Evolutionary conservation across 2,329 filamentous ascomycete species (phyloP), one percentile per base, ranked within the genome.

Genomic region (Ascochyta rabiei): DNA sequence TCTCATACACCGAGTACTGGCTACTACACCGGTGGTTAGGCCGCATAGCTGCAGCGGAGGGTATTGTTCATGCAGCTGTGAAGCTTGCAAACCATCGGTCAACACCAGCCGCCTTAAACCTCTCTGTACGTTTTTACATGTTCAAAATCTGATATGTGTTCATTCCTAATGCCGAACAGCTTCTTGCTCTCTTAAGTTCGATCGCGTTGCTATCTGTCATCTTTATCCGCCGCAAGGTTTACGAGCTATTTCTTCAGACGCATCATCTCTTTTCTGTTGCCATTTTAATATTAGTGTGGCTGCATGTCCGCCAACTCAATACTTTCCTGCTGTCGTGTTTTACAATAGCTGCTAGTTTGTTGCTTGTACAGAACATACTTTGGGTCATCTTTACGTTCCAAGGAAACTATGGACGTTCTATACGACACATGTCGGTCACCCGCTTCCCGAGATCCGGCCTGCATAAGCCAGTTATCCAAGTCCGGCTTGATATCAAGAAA

Each of bases 21-120:
- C 28, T 53, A 2, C 4, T 60, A 15, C 50, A 60, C 48, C 34
- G 43, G 1, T 60, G 47, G 57, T 18, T 60, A 26, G 47, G 54
- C 23, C 42, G 57, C 7, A 30, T 57, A 34, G 39, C 18, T 10
- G 39, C 56, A 10, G n/a, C 30, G 15, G 33, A 47, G 23, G 54
- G 50, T 1, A 31, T 57, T 7, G 21, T 57, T 12, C 49, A 60
- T 31, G 40, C 45, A 5, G 46, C 52, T 28, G 12, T 57, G 19
- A 34, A 33, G 16, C 3, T 49, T 12, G 26, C 9, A 8, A 35
- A 15, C 33, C 31, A 26, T 18, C 26, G 31, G 19, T 19, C 16
- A 5, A 19, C n/a, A 3, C 40, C 26, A 21, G 10, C 40, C 31
- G 40, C 40, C 40, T 13, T 43, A 19, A 8, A 43, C 9, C 2